Conservation (phyloP, 1,284 basidiomycete species). For the Puccinia horiana region DNA sequence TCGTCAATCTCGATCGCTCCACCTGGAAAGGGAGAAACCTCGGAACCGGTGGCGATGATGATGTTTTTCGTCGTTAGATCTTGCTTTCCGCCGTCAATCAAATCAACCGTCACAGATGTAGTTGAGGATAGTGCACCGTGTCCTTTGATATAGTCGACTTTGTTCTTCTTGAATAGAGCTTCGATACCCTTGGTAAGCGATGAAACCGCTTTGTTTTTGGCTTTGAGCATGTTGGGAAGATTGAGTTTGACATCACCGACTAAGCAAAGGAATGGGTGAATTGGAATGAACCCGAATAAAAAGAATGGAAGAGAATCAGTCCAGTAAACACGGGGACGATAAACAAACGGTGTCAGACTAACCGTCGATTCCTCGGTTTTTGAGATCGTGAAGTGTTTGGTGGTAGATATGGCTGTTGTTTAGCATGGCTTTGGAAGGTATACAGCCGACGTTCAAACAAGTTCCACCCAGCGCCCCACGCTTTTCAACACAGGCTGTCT, state of each 20-base stretch:
- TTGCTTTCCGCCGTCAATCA: slow-evolving; percentile 83
- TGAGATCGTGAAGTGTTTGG: slow-evolving; percentile 85
- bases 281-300: neutral
- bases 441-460: slow-evolving; percentile 97
- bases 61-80: slow-evolving; percentile 81
- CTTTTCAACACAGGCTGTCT: slow-evolving; percentile 97
- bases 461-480: slow-evolving; percentile 93
- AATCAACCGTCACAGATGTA: slow-evolving; percentile 73
- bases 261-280: slow-evolving; percentile 59
- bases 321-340: neutral
- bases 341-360: slow-evolving; percentile 52
- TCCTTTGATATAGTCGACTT: slow-evolving; percentile 98
- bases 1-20: slow-evolving; percentile 91
- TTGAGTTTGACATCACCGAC: slow-evolving; percentile 79
- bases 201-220: slow-evolving; percentile 81
- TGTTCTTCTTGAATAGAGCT: slow-evolving; percentile 93
- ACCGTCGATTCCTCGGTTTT: slow-evolving; percentile 90
- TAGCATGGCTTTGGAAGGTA: slow-evolving; percentile 82
- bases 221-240: slow-evolving; percentile 86
- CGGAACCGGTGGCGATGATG: slow-evolving; percentile 95
- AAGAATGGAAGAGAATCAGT: slow-evolving; percentile 47
- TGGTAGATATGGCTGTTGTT: slow-evolving; percentile 99
- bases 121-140: slow-evolving; percentile 81
- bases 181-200: slow-evolving; percentile 90
- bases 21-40: slow-evolving; percentile 88